Percentiles rank a stretch among this genome's conserved stretches.
phyloP scores from a whole-genome alignment of 2,329 filamentous ascomycete genomes.

The Beauveria sp. region DNA sequence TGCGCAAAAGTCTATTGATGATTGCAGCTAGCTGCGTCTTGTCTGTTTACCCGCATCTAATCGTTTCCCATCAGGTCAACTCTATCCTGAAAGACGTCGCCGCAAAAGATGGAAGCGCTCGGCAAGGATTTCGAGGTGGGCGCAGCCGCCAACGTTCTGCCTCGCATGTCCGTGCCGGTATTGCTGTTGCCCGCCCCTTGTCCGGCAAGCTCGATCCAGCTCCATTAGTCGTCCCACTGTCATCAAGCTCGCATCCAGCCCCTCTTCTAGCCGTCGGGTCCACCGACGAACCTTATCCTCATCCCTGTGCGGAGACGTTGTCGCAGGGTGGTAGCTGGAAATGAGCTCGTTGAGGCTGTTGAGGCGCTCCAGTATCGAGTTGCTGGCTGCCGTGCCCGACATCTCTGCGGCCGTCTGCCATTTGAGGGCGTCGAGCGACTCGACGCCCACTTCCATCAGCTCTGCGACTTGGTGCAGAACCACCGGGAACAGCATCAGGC shows the following conservation, averaged over 20 bases:
- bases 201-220: not conserved
- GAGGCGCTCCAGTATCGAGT: not conserved
- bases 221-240: not conserved
- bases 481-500: not conserved
- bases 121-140: not conserved
- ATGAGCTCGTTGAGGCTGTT: not conserved
- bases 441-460: not conserved
- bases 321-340: not conserved
- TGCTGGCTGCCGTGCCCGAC: not conserved
- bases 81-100: not conserved
- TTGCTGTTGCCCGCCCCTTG: not conserved
- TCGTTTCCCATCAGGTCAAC: not conserved
- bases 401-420: not conserved
- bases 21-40: not conserved
- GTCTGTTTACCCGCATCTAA: not conserved
- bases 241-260: not conserved
- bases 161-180: not conserved
- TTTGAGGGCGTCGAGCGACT: not conserved
- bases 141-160: not conserved
- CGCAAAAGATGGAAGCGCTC: not conserved
- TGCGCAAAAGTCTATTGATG: not conserved
- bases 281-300: not conserved
- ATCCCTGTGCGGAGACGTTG: not conserved
- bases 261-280: not conserved
- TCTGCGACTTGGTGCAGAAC: not conserved